Base-by-base conservation (phyloP, 2,329 filamentous ascomycete species). In the Colletotrichum viniferum region DNA sequence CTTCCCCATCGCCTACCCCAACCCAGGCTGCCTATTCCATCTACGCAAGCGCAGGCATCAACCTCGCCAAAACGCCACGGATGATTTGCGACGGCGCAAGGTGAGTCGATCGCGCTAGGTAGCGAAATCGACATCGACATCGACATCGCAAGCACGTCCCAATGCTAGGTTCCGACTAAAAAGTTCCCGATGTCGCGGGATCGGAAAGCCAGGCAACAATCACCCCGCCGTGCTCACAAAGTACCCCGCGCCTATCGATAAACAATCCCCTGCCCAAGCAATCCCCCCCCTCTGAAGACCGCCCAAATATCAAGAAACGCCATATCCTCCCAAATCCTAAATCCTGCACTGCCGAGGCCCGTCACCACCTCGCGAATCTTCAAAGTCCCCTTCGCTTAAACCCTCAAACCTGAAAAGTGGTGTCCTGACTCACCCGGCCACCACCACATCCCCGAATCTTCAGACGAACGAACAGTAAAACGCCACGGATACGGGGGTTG, bases 401-500 rank as follows among this genome's bases (percentile, higher is more conserved):
- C n/a, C 43, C 43, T 21, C n/a, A 52, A 52, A 28, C 5, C 26
- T 1, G 2, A 28, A 28, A 2, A 26, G 16, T 56, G 69, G 32
- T 43, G 56, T 64, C 62, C 56, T 73, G 73, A 73, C 63, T 73
- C 69, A 61, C 12, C 12, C 73, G 43, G 34, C 38, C n/a, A 30
- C 30, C 30, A 32, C 26, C 28, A 38, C 36, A 13, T 18, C 36
- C 18, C 12, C 48, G 4, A 7, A 9, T 10, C 30, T 18, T 55
- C 28, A 58, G 48, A 18, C 12, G 26, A 52, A 67, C 69, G 58
- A 68, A 75, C 38, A 64, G 36, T 14, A 64, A 30, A 28, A 64
- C 63, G 73, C 69, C 73, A 73, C 69, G 64, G 69, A 38, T 68
- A 43, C 70, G 55, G 56, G n/a, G 58, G 62, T 69, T 36, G 38